Evolutionary conservation across 441 rosid species (phyloP).

Genomic region (Theobroma grandiflorum): DNA sequence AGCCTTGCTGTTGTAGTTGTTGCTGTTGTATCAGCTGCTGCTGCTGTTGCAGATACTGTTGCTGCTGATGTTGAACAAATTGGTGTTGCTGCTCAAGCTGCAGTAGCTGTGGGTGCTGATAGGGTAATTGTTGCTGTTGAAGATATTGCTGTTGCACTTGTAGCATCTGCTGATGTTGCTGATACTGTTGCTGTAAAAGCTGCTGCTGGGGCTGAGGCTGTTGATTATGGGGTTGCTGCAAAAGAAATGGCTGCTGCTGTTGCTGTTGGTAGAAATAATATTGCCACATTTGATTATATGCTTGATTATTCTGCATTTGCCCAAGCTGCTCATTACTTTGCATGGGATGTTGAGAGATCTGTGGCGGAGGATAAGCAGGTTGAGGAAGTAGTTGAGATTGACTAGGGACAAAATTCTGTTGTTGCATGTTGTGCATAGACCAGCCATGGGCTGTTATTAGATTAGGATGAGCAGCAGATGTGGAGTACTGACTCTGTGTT

Average conservation of each 20-base stretch:
- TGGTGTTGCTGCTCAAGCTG: slow-evolving; percentile 40
- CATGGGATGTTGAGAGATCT: slow-evolving; percentile 48
- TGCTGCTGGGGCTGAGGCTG: slow-evolving; percentile 49
- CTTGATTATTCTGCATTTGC: slow-evolving; percentile 54
- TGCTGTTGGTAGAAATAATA: slow-evolving; percentile 69
- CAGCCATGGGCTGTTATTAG: slow-evolving; percentile 41
- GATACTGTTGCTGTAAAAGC: slow-evolving; percentile 44
- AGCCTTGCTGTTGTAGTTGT: slow-evolving; percentile 33
- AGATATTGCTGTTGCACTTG: slow-evolving; percentile 47
- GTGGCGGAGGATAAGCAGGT: slow-evolving; percentile 54
- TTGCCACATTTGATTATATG: slow-evolving; percentile 83
- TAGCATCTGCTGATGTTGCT: slow-evolving; percentile 35
- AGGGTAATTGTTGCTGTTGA: slow-evolving; percentile 36
- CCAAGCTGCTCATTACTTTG: slow-evolving; percentile 58
- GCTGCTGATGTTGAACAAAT: slow-evolving; percentile 38
- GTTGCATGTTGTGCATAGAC: slow-evolving; percentile 47
- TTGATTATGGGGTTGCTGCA: slow-evolving; percentile 45
- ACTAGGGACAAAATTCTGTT: slow-evolving; percentile 42
- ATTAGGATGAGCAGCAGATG: slow-evolving; percentile 40
- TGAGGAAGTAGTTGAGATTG: slow-evolving; percentile 44
- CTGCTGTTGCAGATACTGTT: slow-evolving; percentile 43
- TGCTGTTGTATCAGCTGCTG: slow-evolving; percentile 29
- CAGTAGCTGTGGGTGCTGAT: slow-evolving; percentile 34
- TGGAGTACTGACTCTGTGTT: slow-evolving; percentile 40
- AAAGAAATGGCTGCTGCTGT: slow-evolving; percentile 62